These are phyloP conservation scores for Dictyostelium brefeldianum DNA, from an alignment of 78 protist genomes.

Conservation along the genomic window DNA sequence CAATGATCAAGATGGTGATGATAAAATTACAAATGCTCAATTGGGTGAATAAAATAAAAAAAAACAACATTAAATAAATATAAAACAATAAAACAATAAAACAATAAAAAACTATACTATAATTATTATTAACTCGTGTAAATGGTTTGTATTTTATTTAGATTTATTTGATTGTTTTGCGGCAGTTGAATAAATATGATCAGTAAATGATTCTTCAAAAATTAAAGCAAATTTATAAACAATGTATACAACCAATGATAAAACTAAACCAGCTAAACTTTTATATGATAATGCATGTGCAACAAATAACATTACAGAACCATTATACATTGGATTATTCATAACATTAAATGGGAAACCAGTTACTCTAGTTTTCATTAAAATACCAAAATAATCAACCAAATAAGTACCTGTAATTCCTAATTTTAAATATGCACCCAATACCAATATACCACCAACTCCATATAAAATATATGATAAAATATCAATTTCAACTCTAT, in stretches of 20 bases:
- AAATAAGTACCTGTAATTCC: slow-evolving; percentile 94
- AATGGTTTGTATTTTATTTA: background rate
- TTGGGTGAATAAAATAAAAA: slow-evolving; percentile 49
- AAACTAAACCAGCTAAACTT: slow-evolving; percentile 77
- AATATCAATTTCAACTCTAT: background rate
- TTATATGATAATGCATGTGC: slow-evolving; percentile 63
- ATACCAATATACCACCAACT: slow-evolving; percentile 81
- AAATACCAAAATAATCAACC: slow-evolving; percentile 94
- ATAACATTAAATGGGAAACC: slow-evolving; percentile 94
- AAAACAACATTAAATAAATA: background rate
- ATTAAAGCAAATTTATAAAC: slow-evolving; percentile 73
- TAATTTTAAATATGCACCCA: slow-evolving; percentile 66
- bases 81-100: slow-evolving; percentile 26
- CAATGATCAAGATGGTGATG: slow-evolving; percentile 83
- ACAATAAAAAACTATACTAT: background rate
- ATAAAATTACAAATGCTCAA: slow-evolving; percentile 36
- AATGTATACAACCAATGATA: slow-evolving; percentile 51
- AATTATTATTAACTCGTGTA: background rate
- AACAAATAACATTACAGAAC: slow-evolving; percentile 86
- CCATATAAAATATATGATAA: slow-evolving; percentile 15
- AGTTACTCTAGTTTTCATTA: slow-evolving; percentile 86
- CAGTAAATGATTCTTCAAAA: slow-evolving; percentile 80
- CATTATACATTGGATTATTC: slow-evolving; percentile 93
- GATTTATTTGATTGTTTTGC: background rate
- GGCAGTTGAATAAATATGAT: slow-evolving; percentile 54